These are phyloP conservation scores for Phytophthora pistaciae DNA, from an alignment of 352 stramenopile genomes.

Conservation along the genomic window DNA sequence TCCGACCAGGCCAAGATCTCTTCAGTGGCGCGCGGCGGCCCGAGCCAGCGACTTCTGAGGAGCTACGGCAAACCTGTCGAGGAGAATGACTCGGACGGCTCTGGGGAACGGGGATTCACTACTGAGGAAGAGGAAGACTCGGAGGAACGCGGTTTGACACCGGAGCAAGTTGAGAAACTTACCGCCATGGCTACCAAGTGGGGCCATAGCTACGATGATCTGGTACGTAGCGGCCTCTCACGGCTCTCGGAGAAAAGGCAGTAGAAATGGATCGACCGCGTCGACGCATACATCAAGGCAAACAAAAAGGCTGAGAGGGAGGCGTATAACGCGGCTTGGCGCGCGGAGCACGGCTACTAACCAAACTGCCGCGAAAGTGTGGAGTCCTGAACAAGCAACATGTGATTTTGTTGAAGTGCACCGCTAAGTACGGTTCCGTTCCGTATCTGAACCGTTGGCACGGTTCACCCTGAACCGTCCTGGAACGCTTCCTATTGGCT, in stretches of 20 bases:
- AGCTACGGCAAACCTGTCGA: background rate
- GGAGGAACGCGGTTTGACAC: background rate
- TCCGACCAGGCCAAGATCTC: conserved; percentile 10
- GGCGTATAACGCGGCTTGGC: too few relatives aligned
- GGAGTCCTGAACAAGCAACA: too few relatives aligned
- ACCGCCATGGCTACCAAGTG: background rate
- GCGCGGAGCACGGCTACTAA: too few relatives aligned
- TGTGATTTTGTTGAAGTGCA: too few relatives aligned
- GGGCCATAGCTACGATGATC: background rate
- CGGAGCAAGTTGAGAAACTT: background rate
- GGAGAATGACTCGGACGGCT: background rate
- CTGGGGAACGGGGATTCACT: background rate
- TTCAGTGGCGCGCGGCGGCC: background rate
- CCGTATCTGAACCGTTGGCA: too few relatives aligned
- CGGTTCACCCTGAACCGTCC: too few relatives aligned
- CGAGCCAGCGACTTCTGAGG: conserved; percentile 7
- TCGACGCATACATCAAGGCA: too few relatives aligned
- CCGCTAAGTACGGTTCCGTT: too few relatives aligned
- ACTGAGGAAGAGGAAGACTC: background rate
- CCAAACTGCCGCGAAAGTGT: too few relatives aligned
- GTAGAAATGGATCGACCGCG: too few relatives aligned
- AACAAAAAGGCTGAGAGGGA: too few relatives aligned
- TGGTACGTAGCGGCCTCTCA: background rate
- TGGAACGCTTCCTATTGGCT: too few relatives aligned
- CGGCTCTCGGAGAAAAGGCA: background rate